Evolutionary conservation across 2,329 filamentous ascomycete species (phyloP).

Genomic region (Eurotiales sp.): DNA sequence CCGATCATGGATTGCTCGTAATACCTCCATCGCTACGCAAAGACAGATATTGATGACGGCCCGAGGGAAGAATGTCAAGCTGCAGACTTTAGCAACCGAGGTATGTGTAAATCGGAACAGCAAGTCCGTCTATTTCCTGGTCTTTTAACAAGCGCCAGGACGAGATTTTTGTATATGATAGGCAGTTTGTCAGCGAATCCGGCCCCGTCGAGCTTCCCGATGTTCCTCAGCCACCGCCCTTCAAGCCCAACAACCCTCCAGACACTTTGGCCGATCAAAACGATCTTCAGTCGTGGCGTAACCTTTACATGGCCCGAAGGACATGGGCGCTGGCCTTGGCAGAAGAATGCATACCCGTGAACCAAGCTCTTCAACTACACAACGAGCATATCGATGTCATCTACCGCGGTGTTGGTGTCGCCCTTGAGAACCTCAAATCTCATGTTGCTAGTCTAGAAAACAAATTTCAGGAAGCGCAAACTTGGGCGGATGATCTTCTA

Average conservation of each 20-base stretch:
- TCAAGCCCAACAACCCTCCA: constrained; percentile 63
- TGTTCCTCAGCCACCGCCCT: constrained; percentile 54
- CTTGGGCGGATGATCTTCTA: constrained; percentile 43
- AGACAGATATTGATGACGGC: constrained; percentile 85
- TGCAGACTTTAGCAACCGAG: constrained; percentile 75
- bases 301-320: constrained; percentile 74
- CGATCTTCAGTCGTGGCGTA: constrained; percentile 81
- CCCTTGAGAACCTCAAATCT: constrained; percentile 67
- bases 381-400: constrained; percentile 51
- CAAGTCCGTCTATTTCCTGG: background rate
- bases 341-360: constrained; percentile 65
- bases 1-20: constrained; percentile 72
- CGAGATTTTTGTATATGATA: constrained; percentile 90
- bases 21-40: constrained; percentile 68
- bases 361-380: constrained; percentile 56
- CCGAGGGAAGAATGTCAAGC: constrained; percentile 78
- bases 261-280: constrained; percentile 77
- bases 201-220: constrained; percentile 48
- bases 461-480: constrained; percentile 43
- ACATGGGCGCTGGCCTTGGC: constrained; percentile 72
- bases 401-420: constrained; percentile 74
- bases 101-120: constrained; percentile 41
- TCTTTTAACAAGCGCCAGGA: constrained; percentile 49
- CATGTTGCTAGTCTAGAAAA: constrained; percentile 45
- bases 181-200: constrained; percentile 58